Conservation (phyloP, 1,284 basidiomycete genomes). For the Leccinum solheimii region DNA sequence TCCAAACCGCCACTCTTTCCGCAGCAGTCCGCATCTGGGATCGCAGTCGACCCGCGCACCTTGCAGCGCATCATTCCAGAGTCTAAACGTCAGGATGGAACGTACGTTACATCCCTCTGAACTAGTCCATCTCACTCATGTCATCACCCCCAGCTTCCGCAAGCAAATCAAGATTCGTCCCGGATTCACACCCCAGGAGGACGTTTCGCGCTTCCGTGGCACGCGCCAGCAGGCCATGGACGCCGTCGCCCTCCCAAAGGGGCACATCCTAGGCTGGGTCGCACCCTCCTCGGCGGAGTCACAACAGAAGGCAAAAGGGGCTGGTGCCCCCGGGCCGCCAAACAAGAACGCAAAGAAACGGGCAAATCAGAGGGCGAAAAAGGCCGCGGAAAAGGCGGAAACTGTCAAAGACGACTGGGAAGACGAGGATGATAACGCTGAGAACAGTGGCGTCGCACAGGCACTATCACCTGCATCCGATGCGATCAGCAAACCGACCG, state of each 20-base stretch:
- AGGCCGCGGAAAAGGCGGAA: conserved; percentile 52
- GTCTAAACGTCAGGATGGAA: conserved; percentile 81
- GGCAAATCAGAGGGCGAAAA: conserved; percentile 70
- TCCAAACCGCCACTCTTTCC: conserved; percentile 76
- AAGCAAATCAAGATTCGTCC: conserved; percentile 91
- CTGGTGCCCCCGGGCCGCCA: conserved; percentile 28
- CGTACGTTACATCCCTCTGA: conserved; percentile 55
- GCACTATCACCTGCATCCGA: neutral
- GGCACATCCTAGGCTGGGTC: too few relatives aligned
- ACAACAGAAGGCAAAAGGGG: conserved; percentile 35
- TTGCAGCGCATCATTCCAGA: conserved; percentile 88
- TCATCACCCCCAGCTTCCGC: conserved; percentile 51
- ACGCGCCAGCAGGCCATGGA: conserved; percentile 74
- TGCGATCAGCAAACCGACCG: neutral
- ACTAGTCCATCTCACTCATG: conserved; percentile 10
- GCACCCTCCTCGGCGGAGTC: conserved; percentile 22
- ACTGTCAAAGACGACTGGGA: conserved; percentile 73
- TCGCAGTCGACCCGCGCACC: conserved; percentile 79
- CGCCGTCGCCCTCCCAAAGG: conserved; percentile 32
- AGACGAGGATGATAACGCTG: conserved; percentile 60
- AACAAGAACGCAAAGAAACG: conserved; percentile 78
- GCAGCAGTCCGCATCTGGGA: conserved; percentile 72
- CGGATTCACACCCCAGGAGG: conserved; percentile 94
- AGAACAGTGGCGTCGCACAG: conserved; percentile 15
- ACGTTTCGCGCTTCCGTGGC: conserved; percentile 82